Conservation (phyloP, 495 filamentous ascomycete genomes). For the Talaromyces nanjingensis region DNA sequence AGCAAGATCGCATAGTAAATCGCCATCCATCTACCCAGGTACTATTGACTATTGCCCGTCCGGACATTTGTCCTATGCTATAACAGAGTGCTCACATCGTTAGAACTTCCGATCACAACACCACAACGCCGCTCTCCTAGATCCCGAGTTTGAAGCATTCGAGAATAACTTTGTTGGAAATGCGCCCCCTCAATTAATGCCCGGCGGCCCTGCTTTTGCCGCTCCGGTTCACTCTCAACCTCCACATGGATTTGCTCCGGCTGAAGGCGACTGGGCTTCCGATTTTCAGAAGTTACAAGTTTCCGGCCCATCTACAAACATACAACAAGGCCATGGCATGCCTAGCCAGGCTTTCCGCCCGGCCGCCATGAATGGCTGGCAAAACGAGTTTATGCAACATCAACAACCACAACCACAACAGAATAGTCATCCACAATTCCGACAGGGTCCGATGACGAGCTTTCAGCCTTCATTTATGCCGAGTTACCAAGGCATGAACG, state of each 20-base stretch:
- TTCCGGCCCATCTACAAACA: conserved; percentile 26
- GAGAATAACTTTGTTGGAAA: conserved; percentile 43
- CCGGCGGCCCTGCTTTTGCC: conserved; percentile 20
- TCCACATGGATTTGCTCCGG: conserved; percentile 12
- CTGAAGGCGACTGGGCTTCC: conserved; percentile 33
- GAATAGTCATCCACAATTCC: conserved; percentile 18
- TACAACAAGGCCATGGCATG: conserved; percentile 26
- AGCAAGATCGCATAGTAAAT: conserved; percentile 68
- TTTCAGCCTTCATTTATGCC: conserved; percentile 5
- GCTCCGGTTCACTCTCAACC: conserved; percentile 12
- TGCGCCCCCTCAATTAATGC: conserved; percentile 25
- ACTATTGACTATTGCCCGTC: conserved; percentile 25
- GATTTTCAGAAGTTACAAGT: conserved; percentile 46
- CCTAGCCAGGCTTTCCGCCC: conserved; percentile 23
- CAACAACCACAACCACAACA: conserved; percentile 25
- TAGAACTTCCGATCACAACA: conserved; percentile 60
- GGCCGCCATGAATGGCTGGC: conserved; percentile 37
- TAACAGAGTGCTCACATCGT: conserved; percentile 10
- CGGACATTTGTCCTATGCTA: neutral
- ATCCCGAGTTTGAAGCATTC: conserved; percentile 67
- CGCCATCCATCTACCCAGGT: conserved; percentile 45
- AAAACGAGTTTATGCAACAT: conserved; percentile 45
- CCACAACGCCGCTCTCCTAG: conserved; percentile 47
- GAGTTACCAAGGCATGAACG: conserved; percentile 24
- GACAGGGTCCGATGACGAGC: neutral